Conservation (phyloP, 2,329 filamentous ascomycete genomes). For the Botrytis tulipae region DNA sequence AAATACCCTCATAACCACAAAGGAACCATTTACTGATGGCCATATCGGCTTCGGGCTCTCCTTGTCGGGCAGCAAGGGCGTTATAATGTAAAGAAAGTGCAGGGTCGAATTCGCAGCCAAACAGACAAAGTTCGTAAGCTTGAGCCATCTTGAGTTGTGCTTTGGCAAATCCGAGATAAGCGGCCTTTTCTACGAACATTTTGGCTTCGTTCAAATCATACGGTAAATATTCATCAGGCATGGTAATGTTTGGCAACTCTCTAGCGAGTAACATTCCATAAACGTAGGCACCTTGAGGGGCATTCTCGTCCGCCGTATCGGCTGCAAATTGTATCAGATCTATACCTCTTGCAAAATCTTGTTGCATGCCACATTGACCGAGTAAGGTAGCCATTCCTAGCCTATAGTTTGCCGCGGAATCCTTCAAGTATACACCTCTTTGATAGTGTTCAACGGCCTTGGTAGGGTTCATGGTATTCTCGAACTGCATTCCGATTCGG, state of each 20-base stretch:
- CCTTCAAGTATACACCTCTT: conserved; percentile 71
- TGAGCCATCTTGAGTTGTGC: conserved; percentile 97
- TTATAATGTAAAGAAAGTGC: conserved; percentile 94
- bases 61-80: conserved; percentile 85
- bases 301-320: conserved; percentile 88
- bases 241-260: conserved; percentile 84
- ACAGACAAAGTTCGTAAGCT: conserved; percentile 88
- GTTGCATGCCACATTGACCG: conserved; percentile 85
- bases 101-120: conserved; percentile 93
- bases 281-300: conserved; percentile 92
- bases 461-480: conserved; percentile 86
- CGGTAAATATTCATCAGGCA: conserved; percentile 70
- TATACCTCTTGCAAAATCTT: conserved; percentile 75
- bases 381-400: conserved; percentile 97
- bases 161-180: conserved; percentile 92
- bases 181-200: conserved; percentile 92
- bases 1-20: conserved; percentile 88
- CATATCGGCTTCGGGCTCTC: conserved; percentile 89
- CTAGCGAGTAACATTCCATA: conserved; percentile 91
- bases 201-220: conserved; percentile 71
- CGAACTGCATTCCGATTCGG: conserved; percentile 96
- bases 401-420: conserved; percentile 83
- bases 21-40: conserved; percentile 98
- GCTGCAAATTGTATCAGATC: conserved; percentile 82
- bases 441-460: conserved; percentile 93